Evolutionary conservation across 805 yeast genomes (phyloP).

Genomic region (Metschnikowia orientalis): DNA sequence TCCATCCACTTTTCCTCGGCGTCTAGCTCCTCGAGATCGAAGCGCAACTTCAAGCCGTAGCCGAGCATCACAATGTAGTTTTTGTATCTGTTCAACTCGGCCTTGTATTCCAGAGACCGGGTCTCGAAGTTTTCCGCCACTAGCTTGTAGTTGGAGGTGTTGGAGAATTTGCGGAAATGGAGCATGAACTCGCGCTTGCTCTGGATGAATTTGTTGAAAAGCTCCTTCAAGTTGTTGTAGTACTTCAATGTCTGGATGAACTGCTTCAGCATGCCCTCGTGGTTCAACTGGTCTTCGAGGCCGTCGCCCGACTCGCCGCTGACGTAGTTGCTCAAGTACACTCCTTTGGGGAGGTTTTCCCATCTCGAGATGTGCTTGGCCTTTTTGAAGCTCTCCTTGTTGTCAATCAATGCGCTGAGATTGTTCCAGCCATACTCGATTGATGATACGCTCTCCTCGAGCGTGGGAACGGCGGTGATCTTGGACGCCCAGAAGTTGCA

Average conservation of each 20-base stretch:
- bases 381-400: constrained; percentile 29
- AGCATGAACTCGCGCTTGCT: constrained; percentile 28
- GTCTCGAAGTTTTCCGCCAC: constrained; percentile 38
- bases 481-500: constrained; percentile 91
- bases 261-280: constrained; percentile 41
- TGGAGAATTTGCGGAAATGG: constrained; percentile 24
- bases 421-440: constrained; percentile 80
- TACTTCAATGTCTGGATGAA: constrained; percentile 39
- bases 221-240: constrained; percentile 35
- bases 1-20: constrained; percentile 7
- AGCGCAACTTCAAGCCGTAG: constrained; percentile 44
- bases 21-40: constrained; percentile 37
- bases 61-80: constrained; percentile 44
- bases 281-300: constrained; percentile 19
- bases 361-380: constrained; percentile 38
- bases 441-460: constrained; percentile 65
- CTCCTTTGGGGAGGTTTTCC: constrained; percentile 40
- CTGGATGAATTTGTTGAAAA: constrained; percentile 30
- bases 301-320: constrained; percentile 18
- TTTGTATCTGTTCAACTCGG: constrained; percentile 43
- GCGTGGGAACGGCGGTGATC: constrained; percentile 70
- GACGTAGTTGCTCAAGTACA: constrained; percentile 34
- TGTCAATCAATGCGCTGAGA: constrained; percentile 27
- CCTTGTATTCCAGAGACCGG: constrained; percentile 40
- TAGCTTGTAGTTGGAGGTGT: constrained; percentile 32